Evolutionary conservation across 2,329 filamentous ascomycete genomes (phyloP), one percentile per base, ranked within the genome.

Genomic region (Gaeumannomyces sp.): DNA sequence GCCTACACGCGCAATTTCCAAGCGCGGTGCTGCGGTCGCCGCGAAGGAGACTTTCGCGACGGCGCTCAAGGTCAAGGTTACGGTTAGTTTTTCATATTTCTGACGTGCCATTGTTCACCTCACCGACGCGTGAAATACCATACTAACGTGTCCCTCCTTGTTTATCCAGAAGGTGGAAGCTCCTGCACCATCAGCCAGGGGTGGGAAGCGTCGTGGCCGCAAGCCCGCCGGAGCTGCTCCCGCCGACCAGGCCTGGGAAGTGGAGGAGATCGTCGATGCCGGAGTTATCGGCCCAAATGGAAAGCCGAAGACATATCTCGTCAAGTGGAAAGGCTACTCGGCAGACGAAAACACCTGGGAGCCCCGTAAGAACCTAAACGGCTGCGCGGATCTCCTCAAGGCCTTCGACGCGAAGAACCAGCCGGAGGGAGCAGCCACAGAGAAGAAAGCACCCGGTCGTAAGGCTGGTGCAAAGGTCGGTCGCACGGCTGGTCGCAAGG

Each of bases 321-420:
- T 87, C 64, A 84, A 85, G 71, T 86, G 84, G 84, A 78, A 79
- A 68, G 81, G 80, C 0, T 85, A 76, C 64, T 62, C 74, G 0
- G 67, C 69, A 1, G 72, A 74, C 25, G 70, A 81, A 1, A 84
- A 80, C 65, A 85, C 82, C 0, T 86, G 84, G 84, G 83, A 85
- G 73, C 81, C 81, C 1, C 78, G 75, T 69, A 70, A 65, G 25
- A 79, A 84, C 65, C 69, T 85, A 25, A 64, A 62, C 0, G 75
- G 79, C 3, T 82, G 81, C 64, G 65, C 67, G 13, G 68, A 69
- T 2, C 67, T 78, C 1, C 68, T 83, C 38, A 69, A 70, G 13
- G 72, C 69, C 2, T 82, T 77, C 65, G 76, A 81, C 66, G 65
- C 70, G 27, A 68, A 68, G 22, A 73, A 71, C 64, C 65, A 67